Conservation (phyloP, 345 rosid genomes). For the Ricinus communis region DNA sequence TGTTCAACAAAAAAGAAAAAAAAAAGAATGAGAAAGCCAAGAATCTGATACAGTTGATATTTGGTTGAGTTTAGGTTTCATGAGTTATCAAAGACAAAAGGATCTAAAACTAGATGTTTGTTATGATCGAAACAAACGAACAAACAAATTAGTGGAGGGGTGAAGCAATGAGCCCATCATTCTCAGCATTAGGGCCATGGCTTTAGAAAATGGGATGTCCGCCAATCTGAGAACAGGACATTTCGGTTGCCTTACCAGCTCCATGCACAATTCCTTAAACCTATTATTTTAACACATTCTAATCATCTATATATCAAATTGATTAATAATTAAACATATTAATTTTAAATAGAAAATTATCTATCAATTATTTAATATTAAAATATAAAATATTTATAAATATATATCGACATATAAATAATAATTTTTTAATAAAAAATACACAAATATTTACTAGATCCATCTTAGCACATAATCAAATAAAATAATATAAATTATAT, state of each 20-base stretch:
- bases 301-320: neutral
- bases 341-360: too few species aligned
- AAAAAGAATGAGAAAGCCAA: too few species aligned
- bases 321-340: too few species aligned
- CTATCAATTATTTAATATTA: too few species aligned
- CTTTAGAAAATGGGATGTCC: slow-evolving; percentile 41
- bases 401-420: too few species aligned
- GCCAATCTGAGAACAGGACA: slow-evolving; percentile 31
- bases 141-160: neutral
- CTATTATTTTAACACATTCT: neutral
- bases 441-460: too few species aligned
- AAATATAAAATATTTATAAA: too few species aligned
- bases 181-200: slow-evolving; percentile 26
- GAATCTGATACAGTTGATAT: too few species aligned
- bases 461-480: too few species aligned
- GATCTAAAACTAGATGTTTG: slow-evolving; percentile 1
- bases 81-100: neutral
- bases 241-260: slow-evolving; percentile 15
- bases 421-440: too few species aligned
- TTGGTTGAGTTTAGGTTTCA: neutral
- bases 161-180: slow-evolving; percentile 13
- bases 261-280: neutral
- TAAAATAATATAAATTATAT: too few species aligned
- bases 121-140: slow-evolving; percentile 25
- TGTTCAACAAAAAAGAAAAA: too few species aligned